These are phyloP conservation scores for Waltergamsia citrina DNA, from an alignment of 2,329 filamentous ascomycete species.

Conservation along the genomic window DNA sequence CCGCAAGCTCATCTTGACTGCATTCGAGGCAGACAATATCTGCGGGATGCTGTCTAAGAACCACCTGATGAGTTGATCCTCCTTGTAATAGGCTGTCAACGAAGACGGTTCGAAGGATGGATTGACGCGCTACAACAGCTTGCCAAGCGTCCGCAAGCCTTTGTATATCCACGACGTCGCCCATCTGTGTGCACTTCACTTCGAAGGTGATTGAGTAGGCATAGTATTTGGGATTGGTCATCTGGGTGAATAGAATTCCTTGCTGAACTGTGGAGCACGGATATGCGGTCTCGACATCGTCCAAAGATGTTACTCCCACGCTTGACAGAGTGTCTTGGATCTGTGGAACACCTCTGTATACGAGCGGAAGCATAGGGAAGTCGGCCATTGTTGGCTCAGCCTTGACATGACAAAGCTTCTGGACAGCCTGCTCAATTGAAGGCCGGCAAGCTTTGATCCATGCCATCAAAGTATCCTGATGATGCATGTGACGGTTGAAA, in stretches of 20 bases:
- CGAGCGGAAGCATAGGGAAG: constrained; percentile 5
- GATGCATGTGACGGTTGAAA: constrained; percentile 4
- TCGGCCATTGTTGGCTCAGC: constrained; percentile 3
- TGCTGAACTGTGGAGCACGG: constrained; percentile 13
- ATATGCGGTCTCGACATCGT: constrained; percentile 9
- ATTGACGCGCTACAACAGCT: constrained; percentile 9
- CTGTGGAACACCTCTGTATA: constrained; percentile 3
- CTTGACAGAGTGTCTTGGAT: constrained; percentile 4
- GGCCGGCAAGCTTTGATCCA: constrained; percentile 3
- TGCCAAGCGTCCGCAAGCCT: constrained; percentile 10
- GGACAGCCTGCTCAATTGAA: background rate
- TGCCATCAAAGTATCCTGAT: background rate
- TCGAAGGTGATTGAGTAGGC: constrained; percentile 12
- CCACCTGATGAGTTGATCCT: constrained; percentile 9
- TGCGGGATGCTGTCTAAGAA: constrained; percentile 6
- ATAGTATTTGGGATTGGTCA: constrained; percentile 9
- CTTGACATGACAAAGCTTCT: background rate
- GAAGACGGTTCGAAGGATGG: constrained; percentile 13
- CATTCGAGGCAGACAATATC: constrained; percentile 2
- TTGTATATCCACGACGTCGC: background rate
- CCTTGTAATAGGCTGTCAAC: constrained; percentile 7
- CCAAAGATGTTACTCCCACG: background rate
- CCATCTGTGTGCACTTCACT: background rate
- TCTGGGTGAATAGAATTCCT: constrained; percentile 11
- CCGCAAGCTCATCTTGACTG: background rate